phyloP scores from a whole-genome alignment of 2,329 filamentous ascomycete species.

The Trichoderma hamatum region DNA sequence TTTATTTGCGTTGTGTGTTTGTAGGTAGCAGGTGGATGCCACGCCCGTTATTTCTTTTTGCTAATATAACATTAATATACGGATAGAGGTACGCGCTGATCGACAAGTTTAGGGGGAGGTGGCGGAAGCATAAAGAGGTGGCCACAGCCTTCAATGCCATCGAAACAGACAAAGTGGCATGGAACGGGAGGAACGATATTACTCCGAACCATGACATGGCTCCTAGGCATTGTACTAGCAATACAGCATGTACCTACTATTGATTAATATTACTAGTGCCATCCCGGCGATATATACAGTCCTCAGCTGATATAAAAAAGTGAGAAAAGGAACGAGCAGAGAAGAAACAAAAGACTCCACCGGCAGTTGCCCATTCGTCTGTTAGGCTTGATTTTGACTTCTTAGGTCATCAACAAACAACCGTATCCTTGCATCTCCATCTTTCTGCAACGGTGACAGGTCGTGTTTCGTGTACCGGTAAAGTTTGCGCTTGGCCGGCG shows the following conservation, averaged over 20 bases:
- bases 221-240: not conserved
- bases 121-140: not conserved
- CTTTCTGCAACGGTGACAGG: not conserved
- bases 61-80: not conserved
- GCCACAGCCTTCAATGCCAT: not conserved
- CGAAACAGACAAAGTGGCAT: not conserved
- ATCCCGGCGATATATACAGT: not conserved
- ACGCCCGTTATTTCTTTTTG: not conserved
- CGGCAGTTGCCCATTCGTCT: conserved; percentile 1
- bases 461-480: not conserved
- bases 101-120: not conserved
- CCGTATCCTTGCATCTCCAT: conserved; percentile 1
- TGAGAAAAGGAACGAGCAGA: not conserved
- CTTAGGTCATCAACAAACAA: not conserved
- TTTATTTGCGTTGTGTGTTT: not conserved
- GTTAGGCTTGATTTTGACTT: not conserved
- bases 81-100: not conserved
- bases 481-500: not conserved
- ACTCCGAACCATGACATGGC: conserved; percentile 23
- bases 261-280: not conserved
- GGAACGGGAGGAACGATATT: conserved; percentile 9
- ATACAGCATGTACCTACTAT: too few species aligned
- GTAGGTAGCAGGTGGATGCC: not conserved
- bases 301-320: not conserved
- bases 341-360: not conserved